phyloP scores from a whole-genome alignment of 2,329 filamentous ascomycete species.

The Fusarium ramigenum region DNA sequence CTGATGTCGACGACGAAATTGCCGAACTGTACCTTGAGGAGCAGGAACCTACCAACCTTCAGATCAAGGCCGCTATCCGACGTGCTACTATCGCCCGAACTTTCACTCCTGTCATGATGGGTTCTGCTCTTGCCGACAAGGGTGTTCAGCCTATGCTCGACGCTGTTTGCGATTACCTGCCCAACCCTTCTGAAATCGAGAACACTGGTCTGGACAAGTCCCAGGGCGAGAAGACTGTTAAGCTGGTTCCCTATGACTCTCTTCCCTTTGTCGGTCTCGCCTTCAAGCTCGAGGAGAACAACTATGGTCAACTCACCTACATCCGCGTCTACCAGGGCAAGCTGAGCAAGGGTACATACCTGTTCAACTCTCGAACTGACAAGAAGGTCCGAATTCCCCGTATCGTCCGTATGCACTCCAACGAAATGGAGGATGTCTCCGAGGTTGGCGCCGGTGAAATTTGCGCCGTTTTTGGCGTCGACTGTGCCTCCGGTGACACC shows the following conservation, averaged over 20 bases:
- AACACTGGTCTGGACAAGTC: slow-evolving; percentile 89
- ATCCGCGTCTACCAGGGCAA: slow-evolving; percentile 97
- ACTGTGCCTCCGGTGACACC: slow-evolving; percentile 96
- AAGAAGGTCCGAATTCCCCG: slow-evolving; percentile 97
- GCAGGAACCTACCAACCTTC: slow-evolving; percentile 76
- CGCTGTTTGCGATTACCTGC: slow-evolving; percentile 94
- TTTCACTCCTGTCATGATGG: slow-evolving; percentile 97
- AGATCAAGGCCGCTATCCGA: slow-evolving; percentile 93
- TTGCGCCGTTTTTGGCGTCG: slow-evolving; percentile 96
- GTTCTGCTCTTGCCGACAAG: slow-evolving; percentile 93
- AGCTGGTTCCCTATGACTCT: slow-evolving; percentile 91
- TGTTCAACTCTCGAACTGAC: slow-evolving; percentile 92
- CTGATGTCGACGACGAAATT: slow-evolving; percentile 98
- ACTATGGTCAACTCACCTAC: slow-evolving; percentile 97
- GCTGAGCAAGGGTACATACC: slow-evolving; percentile 85
- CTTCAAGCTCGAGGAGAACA: slow-evolving; percentile 99
- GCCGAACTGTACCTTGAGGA: slow-evolving; percentile 95
- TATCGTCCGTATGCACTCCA: slow-evolving; percentile 99
- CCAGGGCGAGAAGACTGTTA: slow-evolving; percentile 80
- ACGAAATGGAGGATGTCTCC: slow-evolving; percentile 96
- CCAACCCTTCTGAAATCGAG: slow-evolving; percentile 87
- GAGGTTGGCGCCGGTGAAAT: slow-evolving; percentile 97
- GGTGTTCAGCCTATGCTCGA: slow-evolving; percentile 96
- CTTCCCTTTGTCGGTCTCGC: slow-evolving; percentile 94
- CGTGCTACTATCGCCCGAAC: slow-evolving; percentile 87